Evolutionary conservation across 805 yeast species (phyloP).

Genomic region (Yarrowia sp.): DNA sequence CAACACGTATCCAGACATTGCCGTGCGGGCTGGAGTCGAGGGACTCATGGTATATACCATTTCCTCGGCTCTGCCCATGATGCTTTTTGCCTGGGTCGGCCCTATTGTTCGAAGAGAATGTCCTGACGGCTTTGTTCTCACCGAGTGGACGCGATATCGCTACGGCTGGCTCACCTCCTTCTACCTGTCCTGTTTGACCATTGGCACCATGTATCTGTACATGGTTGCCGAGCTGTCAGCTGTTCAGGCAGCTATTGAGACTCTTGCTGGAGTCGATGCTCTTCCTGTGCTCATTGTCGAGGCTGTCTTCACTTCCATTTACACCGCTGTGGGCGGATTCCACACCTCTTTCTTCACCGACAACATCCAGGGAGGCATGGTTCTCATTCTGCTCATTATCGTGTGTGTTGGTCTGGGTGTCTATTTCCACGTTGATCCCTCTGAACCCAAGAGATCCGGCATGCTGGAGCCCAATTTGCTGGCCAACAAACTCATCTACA

Average conservation of each 20-base stretch:
- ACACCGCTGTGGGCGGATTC: slow-evolving; percentile 87
- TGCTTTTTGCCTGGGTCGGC: slow-evolving; percentile 75
- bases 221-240: slow-evolving; percentile 87
- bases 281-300: slow-evolving; percentile 80
- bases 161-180: slow-evolving; percentile 71
- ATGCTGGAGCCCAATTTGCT: slow-evolving; percentile 62
- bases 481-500: slow-evolving; percentile 88
- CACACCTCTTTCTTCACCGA: slow-evolving; percentile 84
- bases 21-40: slow-evolving; percentile 80
- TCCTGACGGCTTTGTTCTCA: slow-evolving; percentile 86
- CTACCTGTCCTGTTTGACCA: slow-evolving; percentile 74
- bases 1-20: slow-evolving; percentile 82
- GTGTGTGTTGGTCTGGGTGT: slow-evolving; percentile 78
- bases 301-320: slow-evolving; percentile 80
- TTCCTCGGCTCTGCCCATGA: slow-evolving; percentile 78
- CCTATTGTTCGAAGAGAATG: slow-evolving; percentile 73
- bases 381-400: slow-evolving; percentile 61
- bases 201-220: slow-evolving; percentile 71
- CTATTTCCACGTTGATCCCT: slow-evolving; percentile 57
- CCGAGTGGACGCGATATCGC: slow-evolving; percentile 90
- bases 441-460: slow-evolving; percentile 53
- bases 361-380: slow-evolving; percentile 74
- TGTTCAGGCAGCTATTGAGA: slow-evolving; percentile 67
- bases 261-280: slow-evolving; percentile 75
- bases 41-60: slow-evolving; percentile 79